Base-by-base conservation (phyloP, 352 stramenopile genomes). In the Pseudoperonospora humuli region DNA sequence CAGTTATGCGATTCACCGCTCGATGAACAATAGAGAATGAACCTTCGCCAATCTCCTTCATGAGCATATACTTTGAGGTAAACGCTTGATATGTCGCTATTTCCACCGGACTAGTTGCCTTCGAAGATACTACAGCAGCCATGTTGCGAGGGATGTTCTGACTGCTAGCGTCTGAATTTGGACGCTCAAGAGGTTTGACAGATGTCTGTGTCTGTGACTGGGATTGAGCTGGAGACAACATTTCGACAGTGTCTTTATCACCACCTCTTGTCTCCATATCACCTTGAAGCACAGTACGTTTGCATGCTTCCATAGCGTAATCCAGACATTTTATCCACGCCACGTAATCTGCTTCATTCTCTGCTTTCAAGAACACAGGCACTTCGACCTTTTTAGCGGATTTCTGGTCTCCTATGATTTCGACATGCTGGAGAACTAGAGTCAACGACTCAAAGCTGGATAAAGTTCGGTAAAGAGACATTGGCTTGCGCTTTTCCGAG, bases 21-120 rank as follows among this genome's bases (percentile, higher is more conserved):
- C 76, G 74, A 54, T 87, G 78, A 21, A 91, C 78, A 29, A 91
- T 84, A 26, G 78, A 88, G 33, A 91, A 91, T 0, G 75, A 87
- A 2, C 78, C 75, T 76, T 91, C 75, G 14, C 78, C 78, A 23
- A 91, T 88, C 45, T 88, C 78, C 29, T 77, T 81, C 61, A 91
- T 75, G 6, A 91, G 41, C 48, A 84, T 41, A 29, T 84, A 90
- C 49, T 75, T 84, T 27, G 47, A 34, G 4, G 58, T 57, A 59
- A 88, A 91, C 7, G 44, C 35, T 14, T 54, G 31, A 15, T 54
- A 64, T 3, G 45, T 48, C 29, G 56, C 44, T 7, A 63, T 39
- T 33, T 64, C 3, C 10, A 49, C 51, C 17, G 37, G 19, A 38
- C 11, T 49, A 6, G 44, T 46, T 17, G 24, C 3, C 23, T 19